Evolutionary conservation across 805 yeast genomes (phyloP), one percentile per base, ranked within the genome.

Genomic region (Yarrowia sp.): DNA sequence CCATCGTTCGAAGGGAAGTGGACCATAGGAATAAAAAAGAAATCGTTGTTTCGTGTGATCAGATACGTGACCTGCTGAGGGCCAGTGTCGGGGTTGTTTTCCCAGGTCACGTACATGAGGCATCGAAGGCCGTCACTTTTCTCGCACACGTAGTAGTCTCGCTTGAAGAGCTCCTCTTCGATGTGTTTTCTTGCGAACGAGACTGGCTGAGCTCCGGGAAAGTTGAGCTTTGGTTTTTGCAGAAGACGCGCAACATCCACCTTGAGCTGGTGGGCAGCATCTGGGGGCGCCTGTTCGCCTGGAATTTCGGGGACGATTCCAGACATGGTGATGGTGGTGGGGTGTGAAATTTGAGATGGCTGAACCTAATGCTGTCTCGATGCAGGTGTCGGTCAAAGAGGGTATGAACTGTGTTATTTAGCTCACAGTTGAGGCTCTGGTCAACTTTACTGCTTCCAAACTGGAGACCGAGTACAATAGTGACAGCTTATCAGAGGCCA

Each of bases 121-220:
- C 96, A 91, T 62, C 99, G 80, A 56, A 93, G 78, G 0, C 99
- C 99, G 76, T 95, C 99, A 0, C 95, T 85, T 74, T 95, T 95
- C 72, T 95, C 99, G 77, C 99, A 96, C 0, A 95, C 99, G 69
- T 86, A 87, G 73, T 92, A 95, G 70, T 96, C 98, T 66, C 86
- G 85, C 3, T 81, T 76, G 72, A 82, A 73, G 54, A 95, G 77
- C 35, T 85, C 83, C 52, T 84, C 83, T 3, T 74, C 74, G 24
- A 95, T 79, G 76, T 93, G 97, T 35, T 81, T 78, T 64, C 90
- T 80, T 46, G 89, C 86, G 73, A 95, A 92, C 26, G 97, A 90
- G 2, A 93, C 90, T 0, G 99, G 99, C 76, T 96, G 99, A 1
- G 97, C 87, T 0, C 99, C 98, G 2, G 97, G 96, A 70, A 92